These are phyloP conservation scores for Tricholoma flavovirens DNA, from an alignment of 768 basidiomycete genomes.

Conservation along the genomic window DNA sequence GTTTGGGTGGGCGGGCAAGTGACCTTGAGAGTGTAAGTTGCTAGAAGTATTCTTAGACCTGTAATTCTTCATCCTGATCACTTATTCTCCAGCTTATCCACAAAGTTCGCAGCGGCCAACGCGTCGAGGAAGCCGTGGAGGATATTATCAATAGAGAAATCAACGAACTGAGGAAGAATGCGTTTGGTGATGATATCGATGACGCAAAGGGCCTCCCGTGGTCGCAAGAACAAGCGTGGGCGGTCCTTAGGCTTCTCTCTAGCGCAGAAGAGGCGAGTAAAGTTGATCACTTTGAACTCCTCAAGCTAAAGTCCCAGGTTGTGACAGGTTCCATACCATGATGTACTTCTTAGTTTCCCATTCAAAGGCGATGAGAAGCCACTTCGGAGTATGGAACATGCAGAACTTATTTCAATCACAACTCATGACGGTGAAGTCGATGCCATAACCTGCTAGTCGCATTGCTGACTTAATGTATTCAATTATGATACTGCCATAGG, in stretches of 20 bases:
- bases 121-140: conserved; percentile 76
- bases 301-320: not conserved
- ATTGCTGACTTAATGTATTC: not conserved
- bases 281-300: conserved; percentile 7
- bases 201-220: conserved; percentile 81
- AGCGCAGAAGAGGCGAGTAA: conserved; percentile 54
- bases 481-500: conserved; percentile 34
- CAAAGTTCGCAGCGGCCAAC: conserved; percentile 72
- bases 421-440: conserved; percentile 57
- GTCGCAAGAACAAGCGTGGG: conserved; percentile 87
- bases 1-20: conserved; percentile 85
- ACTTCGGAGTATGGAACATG: conserved; percentile 80
- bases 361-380: conserved; percentile 89
- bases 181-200: conserved; percentile 89
- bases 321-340: conserved; percentile 70
- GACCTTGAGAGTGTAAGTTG: conserved; percentile 75
- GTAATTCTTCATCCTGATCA: not conserved
- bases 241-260: conserved; percentile 67
- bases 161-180: conserved; percentile 80
- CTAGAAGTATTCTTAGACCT: not conserved
- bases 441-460: not conserved
- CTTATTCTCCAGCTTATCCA: conserved; percentile 60
- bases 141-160: conserved; percentile 81
- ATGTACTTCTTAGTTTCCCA: conserved; percentile 73
- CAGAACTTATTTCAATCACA: conserved; percentile 78